Base-by-base conservation (phyloP, 1,139 yeast species). In the Wickerhamiella infanticola region DNA sequence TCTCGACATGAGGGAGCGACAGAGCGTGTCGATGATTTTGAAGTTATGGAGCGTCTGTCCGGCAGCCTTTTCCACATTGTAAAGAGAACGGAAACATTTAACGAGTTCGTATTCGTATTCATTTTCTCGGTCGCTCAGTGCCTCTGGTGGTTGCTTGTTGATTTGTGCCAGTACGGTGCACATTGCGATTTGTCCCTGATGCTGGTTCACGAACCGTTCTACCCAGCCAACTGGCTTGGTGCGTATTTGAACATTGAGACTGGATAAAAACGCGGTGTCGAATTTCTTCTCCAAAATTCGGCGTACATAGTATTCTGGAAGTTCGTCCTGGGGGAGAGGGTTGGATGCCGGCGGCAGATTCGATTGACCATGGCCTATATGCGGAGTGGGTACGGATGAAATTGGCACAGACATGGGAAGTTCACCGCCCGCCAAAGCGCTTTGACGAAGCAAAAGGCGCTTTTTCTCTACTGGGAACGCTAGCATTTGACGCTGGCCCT, bases 211-310 rank as follows among this genome's bases (percentile, higher is more conserved):
- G 51, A 90, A 90, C 35, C 71, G 74, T 48, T 80, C 73, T 1
- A 88, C 95, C 98, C 98, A 90, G 50, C 74, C 80, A 39, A 90
- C 73, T 39, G 94, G 94, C 60, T 88, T 96, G 0, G 97, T 85
- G 52, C 97, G 74, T 42, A 90, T 67, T 40, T 94, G 84, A 3
- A 90, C 95, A 82, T 94, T 85, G 47, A 90, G 70, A 55, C 83
- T 83, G 41, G 82, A 84, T 55, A 90, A 67, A 58, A 86, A 88
- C 44, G 75, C 75, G 3, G 79, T 68, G 4, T 83, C 70, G 45
- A 85, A 79, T 36, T 78, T 65, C 54, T 81, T 80, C 41, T 81
- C 78, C 59, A 88, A 71, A 51, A 90, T 70, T 53, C 75, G 73
- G 48, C 83, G 73, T 33, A 93, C 88, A 62, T 82, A 90, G 59